A percentile compares a stretch with the other conserved stretches of the same genome.
Conservation (phyloP, 2,329 filamentous ascomycete species). For the Penicillium occitanis region DNA sequence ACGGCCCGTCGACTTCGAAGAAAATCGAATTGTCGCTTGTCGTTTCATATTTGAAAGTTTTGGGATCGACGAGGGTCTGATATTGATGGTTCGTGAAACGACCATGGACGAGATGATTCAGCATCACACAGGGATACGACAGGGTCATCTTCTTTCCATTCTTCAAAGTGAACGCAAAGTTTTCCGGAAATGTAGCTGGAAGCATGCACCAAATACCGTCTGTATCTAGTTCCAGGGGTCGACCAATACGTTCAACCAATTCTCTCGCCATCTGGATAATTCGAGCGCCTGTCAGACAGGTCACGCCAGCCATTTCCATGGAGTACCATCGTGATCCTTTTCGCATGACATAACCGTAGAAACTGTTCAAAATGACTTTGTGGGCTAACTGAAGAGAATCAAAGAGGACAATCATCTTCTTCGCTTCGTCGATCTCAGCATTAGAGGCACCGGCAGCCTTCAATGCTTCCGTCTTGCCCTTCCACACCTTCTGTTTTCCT, state of each 20-base stretch:
- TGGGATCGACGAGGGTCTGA: slow-evolving; percentile 77
- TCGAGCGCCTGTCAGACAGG: slow-evolving; percentile 89
- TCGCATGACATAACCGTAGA: slow-evolving; percentile 99
- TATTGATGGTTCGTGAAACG: slow-evolving; percentile 98
- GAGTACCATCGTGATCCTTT: slow-evolving; percentile 99
- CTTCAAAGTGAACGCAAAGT: slow-evolving; percentile 90
- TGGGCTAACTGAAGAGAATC: slow-evolving; percentile 95
- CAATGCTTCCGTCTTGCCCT: slow-evolving; percentile 85
- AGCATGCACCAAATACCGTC: slow-evolving; percentile 99
- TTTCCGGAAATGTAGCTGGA: slow-evolving; percentile 92
- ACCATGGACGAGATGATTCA: slow-evolving; percentile 94
- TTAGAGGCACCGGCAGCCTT: slow-evolving; percentile 76
- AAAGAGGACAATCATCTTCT: slow-evolving; percentile 97
- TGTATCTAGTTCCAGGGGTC: slow-evolving; percentile 91
- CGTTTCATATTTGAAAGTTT: slow-evolving; percentile 86
- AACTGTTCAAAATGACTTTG: slow-evolving; percentile 98
- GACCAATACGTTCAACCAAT: slow-evolving; percentile 87
- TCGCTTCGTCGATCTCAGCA: slow-evolving; percentile 82
- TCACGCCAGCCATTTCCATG: slow-evolving; percentile 98
- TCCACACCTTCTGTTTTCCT: slow-evolving; percentile 97
- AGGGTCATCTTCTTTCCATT: slow-evolving; percentile 96
- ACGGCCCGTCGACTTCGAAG: slow-evolving; percentile 97
- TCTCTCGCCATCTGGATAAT: slow-evolving; percentile 97
- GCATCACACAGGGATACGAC: slow-evolving; percentile 97
- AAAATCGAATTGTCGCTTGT: slow-evolving; percentile 99